These are phyloP conservation scores for Globisporangium recalcitrans DNA, from an alignment of 352 stramenopile species.

Conservation along the genomic window DNA sequence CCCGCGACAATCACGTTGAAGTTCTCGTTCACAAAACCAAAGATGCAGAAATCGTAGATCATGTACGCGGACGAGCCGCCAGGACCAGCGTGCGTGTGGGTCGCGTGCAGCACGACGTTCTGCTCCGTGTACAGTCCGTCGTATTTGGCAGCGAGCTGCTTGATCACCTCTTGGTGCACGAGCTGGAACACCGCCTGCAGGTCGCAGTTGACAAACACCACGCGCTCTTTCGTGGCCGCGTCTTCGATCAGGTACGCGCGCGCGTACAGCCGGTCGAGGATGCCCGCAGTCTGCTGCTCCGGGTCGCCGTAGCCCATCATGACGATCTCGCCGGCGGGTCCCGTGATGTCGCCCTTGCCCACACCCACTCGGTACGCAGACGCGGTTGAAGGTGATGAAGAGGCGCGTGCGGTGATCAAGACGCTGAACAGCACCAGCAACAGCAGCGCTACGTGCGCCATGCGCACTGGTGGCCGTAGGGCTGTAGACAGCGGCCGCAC, in stretches of 20 bases:
- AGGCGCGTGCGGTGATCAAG: not conserved
- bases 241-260: conserved; percentile 60
- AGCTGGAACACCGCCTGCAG: conserved; percentile 42
- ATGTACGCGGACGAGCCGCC: conserved; percentile 74
- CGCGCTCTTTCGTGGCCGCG: conserved; percentile 19
- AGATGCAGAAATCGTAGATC: conserved; percentile 54
- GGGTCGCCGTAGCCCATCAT: conserved; percentile 67
- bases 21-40: conserved; percentile 43
- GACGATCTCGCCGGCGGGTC: conserved; percentile 43
- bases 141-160: conserved; percentile 27
- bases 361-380: conserved; percentile 44
- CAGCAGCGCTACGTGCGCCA: not conserved
- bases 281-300: conserved; percentile 36
- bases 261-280: conserved; percentile 58
- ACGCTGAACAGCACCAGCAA: not conserved
- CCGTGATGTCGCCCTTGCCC: conserved; percentile 60
- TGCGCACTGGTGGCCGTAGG: not conserved
- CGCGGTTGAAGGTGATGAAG: not conserved
- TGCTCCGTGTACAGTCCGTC: conserved; percentile 43
- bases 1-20: conserved; percentile 65
- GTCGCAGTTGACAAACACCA: conserved; percentile 49
- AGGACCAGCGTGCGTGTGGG: conserved; percentile 74
- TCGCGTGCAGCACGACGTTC: conserved; percentile 72
- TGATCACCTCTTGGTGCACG: conserved; percentile 45
- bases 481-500: not conserved